These are phyloP conservation scores for Suillus clintonianus DNA, from an alignment of 768 basidiomycete genomes.

Conservation along the genomic window DNA sequence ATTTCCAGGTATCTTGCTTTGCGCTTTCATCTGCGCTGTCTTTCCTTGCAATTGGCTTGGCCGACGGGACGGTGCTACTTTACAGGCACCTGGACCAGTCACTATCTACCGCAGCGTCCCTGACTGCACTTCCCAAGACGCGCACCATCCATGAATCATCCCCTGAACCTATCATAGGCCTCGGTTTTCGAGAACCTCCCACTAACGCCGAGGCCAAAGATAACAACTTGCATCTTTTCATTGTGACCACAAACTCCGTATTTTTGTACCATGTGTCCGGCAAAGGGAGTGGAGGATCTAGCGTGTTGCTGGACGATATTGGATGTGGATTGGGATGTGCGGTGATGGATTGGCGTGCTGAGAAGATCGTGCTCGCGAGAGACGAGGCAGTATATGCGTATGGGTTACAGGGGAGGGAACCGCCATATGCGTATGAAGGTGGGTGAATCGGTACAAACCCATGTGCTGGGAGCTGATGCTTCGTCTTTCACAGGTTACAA, in stretches of 20 bases:
- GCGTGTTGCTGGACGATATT: conserved; percentile 80
- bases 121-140: conserved; percentile 84
- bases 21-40: conserved; percentile 77
- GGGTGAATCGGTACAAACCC: conserved; percentile 9
- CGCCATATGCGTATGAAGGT: conserved; percentile 94
- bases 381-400: conserved; percentile 93
- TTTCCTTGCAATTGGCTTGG: conserved; percentile 91
- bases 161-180: conserved; percentile 88
- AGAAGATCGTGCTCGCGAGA: conserved; percentile 80
- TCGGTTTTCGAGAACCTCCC: conserved; percentile 76
- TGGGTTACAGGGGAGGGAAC: conserved; percentile 76
- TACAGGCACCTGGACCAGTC: conserved; percentile 93
- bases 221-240: conserved; percentile 65
- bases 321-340: conserved; percentile 87
- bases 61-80: conserved; percentile 89
- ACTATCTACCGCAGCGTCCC: conserved; percentile 60
- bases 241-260: conserved; percentile 86
- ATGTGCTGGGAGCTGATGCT: not conserved
- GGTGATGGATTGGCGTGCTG: conserved; percentile 70
- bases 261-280: conserved; percentile 76
- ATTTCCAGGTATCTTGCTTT: conserved; percentile 73
- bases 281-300: conserved; percentile 62
- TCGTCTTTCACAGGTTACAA: conserved; percentile 41
- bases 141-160: conserved; percentile 82
- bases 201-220: conserved; percentile 17